Base-by-base conservation (phyloP, 2,329 filamentous ascomycete species). In the Davidsoniella eucalypti region DNA sequence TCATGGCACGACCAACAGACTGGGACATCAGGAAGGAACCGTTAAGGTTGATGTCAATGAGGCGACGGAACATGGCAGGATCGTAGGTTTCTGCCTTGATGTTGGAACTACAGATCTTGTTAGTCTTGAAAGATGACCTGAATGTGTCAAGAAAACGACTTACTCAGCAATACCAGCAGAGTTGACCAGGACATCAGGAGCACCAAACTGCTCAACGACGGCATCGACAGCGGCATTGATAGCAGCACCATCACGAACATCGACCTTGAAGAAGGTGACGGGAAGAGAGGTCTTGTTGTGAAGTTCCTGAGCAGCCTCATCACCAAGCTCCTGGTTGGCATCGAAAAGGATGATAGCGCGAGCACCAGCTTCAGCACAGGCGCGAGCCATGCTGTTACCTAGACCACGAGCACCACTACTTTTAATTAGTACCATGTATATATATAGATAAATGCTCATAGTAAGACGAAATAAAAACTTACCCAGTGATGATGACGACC, bases 11-110 rank as follows among this genome's bases (percentile, higher is more conserved):
- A 40, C 78, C 81, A 21, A 82, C 75, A n/a, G 80, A 68, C 66
- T 87, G 82, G 16, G 81, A 73, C 70, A 85, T 80, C 56, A 87
- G 69, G 73, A 88, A 88, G 4, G 81, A 81, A 49, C 84, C 84
- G 7, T 76, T 87, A 37, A 87, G 67, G 72, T 88, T 90, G 70
- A 88, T 87, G 63, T 88, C 83, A 58, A 88, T 80, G 33, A 87
- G 74, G 51, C 78, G 78, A 45, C 82, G 80, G 73, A 86, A 88
- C 73, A 82, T 84, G 63, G 79, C 75, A 25, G 75, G 72, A 61
- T 84, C 77, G 67, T 88, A 87, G 17, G 71, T 78, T 71, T 87
- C 84, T 46, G 82, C 83, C 64, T 83, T 82, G 69, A 87, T 84
- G 72, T 87, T 87, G 62, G 82, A 87, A 64, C 57, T 58, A 41